Conservation (phyloP, 176 grass and related monocot species). For the Pontederia crassipes region DNA sequence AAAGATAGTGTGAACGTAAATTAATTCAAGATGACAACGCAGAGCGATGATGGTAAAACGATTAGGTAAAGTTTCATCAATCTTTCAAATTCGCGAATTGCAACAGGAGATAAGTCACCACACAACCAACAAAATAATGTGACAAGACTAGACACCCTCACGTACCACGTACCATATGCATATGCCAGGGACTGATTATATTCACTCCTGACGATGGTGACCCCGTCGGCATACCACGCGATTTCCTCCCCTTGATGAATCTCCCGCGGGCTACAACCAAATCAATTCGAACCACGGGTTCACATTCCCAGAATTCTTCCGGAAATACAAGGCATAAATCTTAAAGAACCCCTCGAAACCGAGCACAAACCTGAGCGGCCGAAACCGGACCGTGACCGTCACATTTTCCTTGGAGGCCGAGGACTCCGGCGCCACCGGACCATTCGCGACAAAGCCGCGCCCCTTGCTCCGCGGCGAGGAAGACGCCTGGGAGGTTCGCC, state of each 20-base stretch:
- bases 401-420: constrained; percentile 81
- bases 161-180: constrained; percentile 75
- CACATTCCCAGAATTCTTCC: constrained; percentile 35
- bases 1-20: no score
- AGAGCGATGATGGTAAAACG: no score
- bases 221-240: constrained; percentile 94
- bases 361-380: constrained; percentile 64
- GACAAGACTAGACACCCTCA: constrained; percentile 7
- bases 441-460: constrained; percentile 19
- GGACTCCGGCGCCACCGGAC: constrained; percentile 24
- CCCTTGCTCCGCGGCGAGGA: constrained; percentile 20
- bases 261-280: constrained; percentile 68
- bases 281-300: constrained; percentile 19
- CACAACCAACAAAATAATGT: background rate
- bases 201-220: constrained; percentile 84
- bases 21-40: no score
- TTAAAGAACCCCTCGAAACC: background rate
- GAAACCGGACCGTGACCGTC: constrained; percentile 94
- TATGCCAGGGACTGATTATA: constrained; percentile 71
- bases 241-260: constrained; percentile 97
- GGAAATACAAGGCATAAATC: background rate
- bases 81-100: background rate
- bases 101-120: background rate
- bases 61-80: no score
- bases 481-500: constrained; percentile 44